Base-by-base conservation (phyloP, 192 early-diverging fungal species). In the Mortierella alpina region DNA sequence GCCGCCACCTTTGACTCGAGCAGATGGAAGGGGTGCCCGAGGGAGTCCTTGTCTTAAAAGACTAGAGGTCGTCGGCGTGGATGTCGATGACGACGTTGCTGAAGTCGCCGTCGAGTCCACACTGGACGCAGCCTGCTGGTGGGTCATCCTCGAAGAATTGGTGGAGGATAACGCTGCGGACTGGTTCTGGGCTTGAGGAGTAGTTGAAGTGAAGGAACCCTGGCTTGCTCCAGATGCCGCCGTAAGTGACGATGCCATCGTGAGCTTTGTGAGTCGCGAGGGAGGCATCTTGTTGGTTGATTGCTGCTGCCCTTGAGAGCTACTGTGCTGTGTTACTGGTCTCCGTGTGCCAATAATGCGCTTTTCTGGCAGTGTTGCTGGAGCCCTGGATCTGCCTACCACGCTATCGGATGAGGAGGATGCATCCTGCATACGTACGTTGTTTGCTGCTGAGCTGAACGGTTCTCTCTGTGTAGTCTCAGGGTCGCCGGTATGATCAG, bases 351-450 rank as follows among this genome's bases (percentile, higher is more conserved):
- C 66, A 7, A 76, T 12, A 1, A 52, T 76, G 5, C 74, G 74
- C 55, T 69, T 76, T 20, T 76, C 74, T 31, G 66, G 74, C 15
- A 76, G 48, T 0, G 67, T 61, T 9, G 42, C 58, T 12, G 60
- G 47, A 5, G 52, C 42, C 22, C 62, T 55, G 17, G 67, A 51
- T 41, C 71, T 31, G 17, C 42, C 52, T 39, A 63, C 2, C 7
- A n/a, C 46, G 10, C 48, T 53, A 10, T 45, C 58, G n/a, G n/a
- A 60, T 13, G 48, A 42, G 0, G 22, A 42, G 41, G 47, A 11
- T 57, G 41, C 31, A 31, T 31, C 31, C 31, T 31, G 31, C 31
- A 31, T 31, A 57, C 14, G 41, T n/a, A 42, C 53, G 6, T 10
- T 7, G 12, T 5, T 14, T 5, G 14, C 7, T 11, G 15, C 44